Percentiles rank a stretch among this genome's conserved stretches.
Conservation (phyloP, 805 yeast genomes). For the Wickerhamomyces queroliae region DNA sequence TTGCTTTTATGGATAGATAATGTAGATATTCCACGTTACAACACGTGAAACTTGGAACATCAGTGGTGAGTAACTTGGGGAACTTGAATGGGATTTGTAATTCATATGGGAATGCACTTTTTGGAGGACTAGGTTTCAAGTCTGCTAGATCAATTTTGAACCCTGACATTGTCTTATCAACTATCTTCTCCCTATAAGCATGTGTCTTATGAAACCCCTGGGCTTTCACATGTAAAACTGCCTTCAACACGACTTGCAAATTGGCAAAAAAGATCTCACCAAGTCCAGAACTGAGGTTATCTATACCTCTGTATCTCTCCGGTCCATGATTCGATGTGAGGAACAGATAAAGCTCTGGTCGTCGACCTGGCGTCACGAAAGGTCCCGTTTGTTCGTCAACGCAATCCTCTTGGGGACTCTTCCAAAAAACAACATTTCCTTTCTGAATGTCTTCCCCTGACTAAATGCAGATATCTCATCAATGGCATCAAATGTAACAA, state of each 20-base stretch:
- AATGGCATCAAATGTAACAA: not conserved
- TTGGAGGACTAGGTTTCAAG: conserved; percentile 5
- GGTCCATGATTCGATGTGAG: conserved; percentile 16
- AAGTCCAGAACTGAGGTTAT: conserved; percentile 38
- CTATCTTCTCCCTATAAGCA: not conserved
- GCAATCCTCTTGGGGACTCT: conserved; percentile 39
- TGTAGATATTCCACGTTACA: too few species aligned
- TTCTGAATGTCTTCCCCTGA: conserved; percentile 37
- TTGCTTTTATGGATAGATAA: too few species aligned
- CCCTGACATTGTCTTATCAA: not conserved
- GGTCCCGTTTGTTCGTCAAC: conserved; percentile 15
- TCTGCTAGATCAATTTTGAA: conserved; percentile 1
- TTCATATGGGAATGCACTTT: conserved; percentile 42
- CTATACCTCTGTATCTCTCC: conserved; percentile 22
- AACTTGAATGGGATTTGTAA: conserved; percentile 3
- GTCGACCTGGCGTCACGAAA: not conserved
- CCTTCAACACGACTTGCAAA: conserved; percentile 20
- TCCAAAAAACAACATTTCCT: conserved; percentile 29
- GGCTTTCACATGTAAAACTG: not conserved
- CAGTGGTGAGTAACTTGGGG: conserved; percentile 23
- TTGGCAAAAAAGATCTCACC: conserved; percentile 39
- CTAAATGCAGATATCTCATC: conserved; percentile 22
- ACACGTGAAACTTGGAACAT: too few species aligned
- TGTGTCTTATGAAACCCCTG: not conserved
- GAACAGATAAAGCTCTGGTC: conserved; percentile 17